Conservation (phyloP, 371 early-diverging fungal genomes). For the Mortierella sp. region DNA sequence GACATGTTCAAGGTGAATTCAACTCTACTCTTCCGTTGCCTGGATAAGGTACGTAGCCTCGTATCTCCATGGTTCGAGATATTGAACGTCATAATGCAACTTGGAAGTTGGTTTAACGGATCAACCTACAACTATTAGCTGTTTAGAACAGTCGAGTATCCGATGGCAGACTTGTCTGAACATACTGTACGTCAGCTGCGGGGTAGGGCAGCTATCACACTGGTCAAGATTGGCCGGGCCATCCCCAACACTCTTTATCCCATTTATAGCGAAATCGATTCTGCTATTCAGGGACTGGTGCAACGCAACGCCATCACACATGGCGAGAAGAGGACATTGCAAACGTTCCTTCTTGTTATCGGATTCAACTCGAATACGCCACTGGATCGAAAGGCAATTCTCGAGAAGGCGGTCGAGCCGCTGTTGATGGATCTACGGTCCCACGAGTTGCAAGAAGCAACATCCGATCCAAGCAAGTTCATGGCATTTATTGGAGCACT, state of each 20-base stretch:
- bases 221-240: constrained; percentile 59
- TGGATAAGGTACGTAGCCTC: constrained; percentile 55
- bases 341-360: constrained; percentile 57
- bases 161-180: neutral
- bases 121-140: constrained; percentile 11
- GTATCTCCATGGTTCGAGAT: neutral
- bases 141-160: constrained; percentile 43
- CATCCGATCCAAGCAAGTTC: constrained; percentile 25
- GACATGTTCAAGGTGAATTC: constrained; percentile 47
- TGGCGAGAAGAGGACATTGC: constrained; percentile 49
- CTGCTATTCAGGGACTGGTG: constrained; percentile 36
- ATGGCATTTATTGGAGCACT: constrained; percentile 35
- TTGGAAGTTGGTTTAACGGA: no score
- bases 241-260: constrained; percentile 58
- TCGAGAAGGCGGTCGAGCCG: constrained; percentile 45
- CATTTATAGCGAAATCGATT: constrained; percentile 52
- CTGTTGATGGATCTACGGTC: constrained; percentile 20
- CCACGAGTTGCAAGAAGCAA: constrained; percentile 4
- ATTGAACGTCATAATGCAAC: no score
- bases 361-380: constrained; percentile 39
- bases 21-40: constrained; percentile 42
- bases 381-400: constrained; percentile 16
- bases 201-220: constrained; percentile 53
- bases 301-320: constrained; percentile 22
- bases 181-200: constrained; percentile 45